Base-by-base conservation (phyloP, 2,329 filamentous ascomycete genomes). In the Claviceps africana region DNA sequence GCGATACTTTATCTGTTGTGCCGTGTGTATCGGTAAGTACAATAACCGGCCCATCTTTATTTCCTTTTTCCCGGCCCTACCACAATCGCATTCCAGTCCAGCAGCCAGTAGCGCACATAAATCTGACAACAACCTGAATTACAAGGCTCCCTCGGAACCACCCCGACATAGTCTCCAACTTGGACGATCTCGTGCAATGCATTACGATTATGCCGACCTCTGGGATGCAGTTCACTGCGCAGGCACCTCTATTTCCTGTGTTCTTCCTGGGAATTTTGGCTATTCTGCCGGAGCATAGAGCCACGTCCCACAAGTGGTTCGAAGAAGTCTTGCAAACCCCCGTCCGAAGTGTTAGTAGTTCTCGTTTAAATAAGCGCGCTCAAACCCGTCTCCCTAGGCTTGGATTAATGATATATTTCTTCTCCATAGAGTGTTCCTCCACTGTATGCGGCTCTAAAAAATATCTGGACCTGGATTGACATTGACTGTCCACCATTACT, bases 201-300 rank as follows among this genome's bases (percentile, higher is more conserved):
- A 69, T 71, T 19, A 57, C 56, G 3, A 64, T 70, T 8, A 69
- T 71, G 68, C 69, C 69, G 2, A 71, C 69, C 1, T 69, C 66
- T 4, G 69, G 69, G 7, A 58, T 58, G 21, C 58, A 67, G 2
- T 71, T 71, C 48, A 71, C 69, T 9, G 68, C 69, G 1, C 69
- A 71, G 48, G 68, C 69, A 7, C 69, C 69, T 5, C 59, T 71
- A 1, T 62, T 71, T 10, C 69, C 69, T 0, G 68, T 70, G 0
- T 71, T 71, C 45, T 60, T 71, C n/a, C 53, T 71, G 2, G 69
- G 69, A 1, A 52, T 71, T 31, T 55, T 71, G 5, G 64, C 67
- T 9, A 66, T 64, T 7, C 42, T 52, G 1, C 43, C 58, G 8
- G 51, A 58, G 4, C 66, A 70, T 47, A 59, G 52, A 42, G 28